Percentiles rank a stretch among this genome's conserved stretches.
These are phyloP conservation scores for Lipomyces sp. DNA, from an alignment of 805 yeast species.

Conservation along the genomic window DNA sequence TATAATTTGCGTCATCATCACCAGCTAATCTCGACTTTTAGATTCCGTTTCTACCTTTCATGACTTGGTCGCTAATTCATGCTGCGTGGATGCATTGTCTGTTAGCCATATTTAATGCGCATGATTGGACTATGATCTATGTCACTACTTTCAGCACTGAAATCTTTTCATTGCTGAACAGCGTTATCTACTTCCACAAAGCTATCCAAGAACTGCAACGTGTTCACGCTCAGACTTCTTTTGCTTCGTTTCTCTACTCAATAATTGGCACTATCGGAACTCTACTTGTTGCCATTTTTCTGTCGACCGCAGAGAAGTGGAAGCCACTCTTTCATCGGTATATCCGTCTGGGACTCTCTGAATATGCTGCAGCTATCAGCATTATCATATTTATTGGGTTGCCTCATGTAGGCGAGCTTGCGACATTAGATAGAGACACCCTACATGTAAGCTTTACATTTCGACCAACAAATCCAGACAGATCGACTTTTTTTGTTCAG, in stretches of 20 bases:
- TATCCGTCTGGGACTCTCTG: background rate
- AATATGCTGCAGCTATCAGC: constrained; percentile 2
- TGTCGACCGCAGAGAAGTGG: constrained; percentile 2
- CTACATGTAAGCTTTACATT: background rate
- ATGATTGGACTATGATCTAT: constrained; percentile 2
- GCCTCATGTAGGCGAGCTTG: constrained; percentile 1
- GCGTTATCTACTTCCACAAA: constrained; percentile 5
- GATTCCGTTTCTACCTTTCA: background rate
- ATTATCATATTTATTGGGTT: background rate
- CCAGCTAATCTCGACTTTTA: background rate
- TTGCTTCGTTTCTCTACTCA: background rate
- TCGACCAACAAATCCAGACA: background rate
- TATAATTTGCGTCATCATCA: no score
- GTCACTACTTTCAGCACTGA: background rate
- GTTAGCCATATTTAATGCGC: background rate
- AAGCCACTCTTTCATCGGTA: constrained; percentile 1
- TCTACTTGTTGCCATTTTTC: constrained; percentile 4
- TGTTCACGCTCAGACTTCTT: background rate
- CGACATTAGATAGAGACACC: background rate
- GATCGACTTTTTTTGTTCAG: background rate
- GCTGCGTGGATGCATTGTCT: constrained; percentile 5
- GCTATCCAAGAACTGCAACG: constrained; percentile 3
- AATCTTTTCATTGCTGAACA: constrained; percentile 7
- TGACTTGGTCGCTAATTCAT: constrained; percentile 3
- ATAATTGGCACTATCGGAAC: constrained; percentile 4